These are phyloP conservation scores for Picocystis salinarum DNA, from an alignment of 139 green algal genomes.

Conservation along the genomic window DNA sequence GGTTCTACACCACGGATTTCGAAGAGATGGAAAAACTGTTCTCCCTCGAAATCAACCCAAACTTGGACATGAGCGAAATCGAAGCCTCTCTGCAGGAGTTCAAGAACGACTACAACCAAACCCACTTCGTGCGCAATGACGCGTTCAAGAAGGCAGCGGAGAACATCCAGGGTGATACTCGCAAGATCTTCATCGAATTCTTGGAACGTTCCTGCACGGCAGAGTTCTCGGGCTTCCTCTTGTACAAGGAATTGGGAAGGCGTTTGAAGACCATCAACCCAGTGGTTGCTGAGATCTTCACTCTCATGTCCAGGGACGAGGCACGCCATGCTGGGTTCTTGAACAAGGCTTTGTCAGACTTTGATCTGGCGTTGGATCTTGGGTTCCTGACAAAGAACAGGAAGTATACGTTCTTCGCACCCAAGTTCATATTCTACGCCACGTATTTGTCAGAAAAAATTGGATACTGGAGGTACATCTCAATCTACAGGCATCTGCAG, in stretches of 20 bases:
- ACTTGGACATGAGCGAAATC: conserved; percentile 77
- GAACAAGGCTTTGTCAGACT: conserved; percentile 92
- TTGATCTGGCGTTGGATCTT: conserved; percentile 88
- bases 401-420: conserved; percentile 90
- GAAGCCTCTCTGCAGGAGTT: conserved; percentile 74
- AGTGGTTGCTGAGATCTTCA: conserved; percentile 86
- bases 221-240: conserved; percentile 95
- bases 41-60: conserved; percentile 75
- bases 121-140: conserved; percentile 94
- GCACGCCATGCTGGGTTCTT: conserved; percentile 95
- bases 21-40: conserved; percentile 98
- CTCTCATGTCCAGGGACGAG: conserved; percentile 95
- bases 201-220: conserved; percentile 96
- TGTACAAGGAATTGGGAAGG: conserved; percentile 98
- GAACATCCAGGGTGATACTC: conserved; percentile 52
- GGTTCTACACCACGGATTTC: conserved; percentile 34
- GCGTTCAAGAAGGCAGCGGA: conserved; percentile 84
- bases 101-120: conserved; percentile 95
- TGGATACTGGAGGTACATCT: conserved; percentile 98
- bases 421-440: conserved; percentile 98
- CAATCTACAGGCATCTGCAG: conserved; percentile 78
- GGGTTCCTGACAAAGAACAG: conserved; percentile 98
- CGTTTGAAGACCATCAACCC: conserved; percentile 88
- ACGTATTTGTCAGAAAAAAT: conserved; percentile 87
- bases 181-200: conserved; percentile 99